Base-by-base conservation (phyloP, 768 basidiomycete genomes). In the Cyathus striatus region DNA sequence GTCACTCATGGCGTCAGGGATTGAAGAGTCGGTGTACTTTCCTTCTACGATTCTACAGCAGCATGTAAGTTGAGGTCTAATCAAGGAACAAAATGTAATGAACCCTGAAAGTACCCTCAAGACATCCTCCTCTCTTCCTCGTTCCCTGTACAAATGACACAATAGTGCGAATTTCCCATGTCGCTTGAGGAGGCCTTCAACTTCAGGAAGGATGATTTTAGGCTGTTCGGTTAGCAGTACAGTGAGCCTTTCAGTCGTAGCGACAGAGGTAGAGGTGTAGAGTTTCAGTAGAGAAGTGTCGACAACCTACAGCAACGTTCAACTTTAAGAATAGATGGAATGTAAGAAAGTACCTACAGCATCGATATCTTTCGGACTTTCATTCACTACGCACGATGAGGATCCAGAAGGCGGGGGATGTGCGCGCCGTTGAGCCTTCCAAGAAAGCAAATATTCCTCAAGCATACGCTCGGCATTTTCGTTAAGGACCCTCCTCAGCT, bases 231-330 rank as follows among this genome's bases (percentile, higher is more conserved):
- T 64, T 3, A 90, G 58, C 1, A 90, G 65, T 3, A 68, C 62
- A 27, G 78, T 70, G 5, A 91, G 69, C 49, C 81, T 82, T 38
- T 78, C 78, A 12, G 68, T 64, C 42, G 75, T 69, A 1, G 83
- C 79, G n/a, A n/a, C n/a, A n/a, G n/a, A n/a, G n/a, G n/a, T n/a
- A n/a, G n/a, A n/a, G n/a, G n/a, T n/a, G 24, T 85, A 81, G 7
- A 93, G 63, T 58, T 88, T 88, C n/a, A 75, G 79, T 0, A 90
- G 73, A 1, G 83, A 80, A 1, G 88, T 91, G 57, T 91, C 89
- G n/a, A 91, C 80, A 22, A 81, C 74, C 87, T 90, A 43, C 6
- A 7, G 10, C 3, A 10, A 9, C n/a, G n/a, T n/a, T n/a, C n/a
- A n/a, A n/a, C n/a, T n/a, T n/a, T n/a, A n/a, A n/a, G n/a, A n/a